Evolutionary conservation across 2,329 filamentous ascomycete genomes (phyloP).

Genomic region (Nemania serpens): DNA sequence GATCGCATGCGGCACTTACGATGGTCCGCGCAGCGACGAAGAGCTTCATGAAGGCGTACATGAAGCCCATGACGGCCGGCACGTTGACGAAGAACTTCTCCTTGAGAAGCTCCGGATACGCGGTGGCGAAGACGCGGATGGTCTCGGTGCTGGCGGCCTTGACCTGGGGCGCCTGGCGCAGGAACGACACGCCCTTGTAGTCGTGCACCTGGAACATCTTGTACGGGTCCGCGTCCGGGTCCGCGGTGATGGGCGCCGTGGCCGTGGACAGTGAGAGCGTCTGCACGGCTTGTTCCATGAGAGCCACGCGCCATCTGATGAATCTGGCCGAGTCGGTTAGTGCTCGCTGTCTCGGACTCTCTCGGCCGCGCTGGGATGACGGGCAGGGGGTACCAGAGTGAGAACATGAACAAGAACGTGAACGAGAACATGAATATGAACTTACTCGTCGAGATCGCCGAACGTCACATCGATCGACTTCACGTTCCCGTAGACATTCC

Average conservation of each 20-base stretch:
- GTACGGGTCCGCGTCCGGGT: slow-evolving; percentile 78
- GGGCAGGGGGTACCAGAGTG: too few species aligned
- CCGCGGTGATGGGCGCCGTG: slow-evolving; percentile 72
- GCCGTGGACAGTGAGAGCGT: slow-evolving; percentile 73
- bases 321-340: slow-evolving; percentile 60
- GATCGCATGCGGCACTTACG: slow-evolving; percentile 14
- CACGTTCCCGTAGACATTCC: slow-evolving; percentile 90
- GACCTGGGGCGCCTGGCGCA: slow-evolving; percentile 77
- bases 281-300: slow-evolving; percentile 85
- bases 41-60: slow-evolving; percentile 75
- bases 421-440: too few species aligned
- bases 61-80: slow-evolving; percentile 87
- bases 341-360: background rate
- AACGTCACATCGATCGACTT: slow-evolving; percentile 83
- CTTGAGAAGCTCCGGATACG: slow-evolving; percentile 86
- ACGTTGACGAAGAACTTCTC: slow-evolving; percentile 98
- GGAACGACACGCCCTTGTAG: slow-evolving; percentile 85
- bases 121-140: slow-evolving; percentile 77
- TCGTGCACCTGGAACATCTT: slow-evolving; percentile 94
- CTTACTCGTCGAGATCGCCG: slow-evolving; percentile 78
- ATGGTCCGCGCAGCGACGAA: slow-evolving; percentile 75
- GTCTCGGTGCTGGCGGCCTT: slow-evolving; percentile 79
- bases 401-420: too few species aligned
- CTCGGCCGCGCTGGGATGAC: too few species aligned
- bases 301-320: slow-evolving; percentile 83